phyloP scores from a whole-genome alignment of 345 rosid genomes.

The Linum usitatissimum region DNA sequence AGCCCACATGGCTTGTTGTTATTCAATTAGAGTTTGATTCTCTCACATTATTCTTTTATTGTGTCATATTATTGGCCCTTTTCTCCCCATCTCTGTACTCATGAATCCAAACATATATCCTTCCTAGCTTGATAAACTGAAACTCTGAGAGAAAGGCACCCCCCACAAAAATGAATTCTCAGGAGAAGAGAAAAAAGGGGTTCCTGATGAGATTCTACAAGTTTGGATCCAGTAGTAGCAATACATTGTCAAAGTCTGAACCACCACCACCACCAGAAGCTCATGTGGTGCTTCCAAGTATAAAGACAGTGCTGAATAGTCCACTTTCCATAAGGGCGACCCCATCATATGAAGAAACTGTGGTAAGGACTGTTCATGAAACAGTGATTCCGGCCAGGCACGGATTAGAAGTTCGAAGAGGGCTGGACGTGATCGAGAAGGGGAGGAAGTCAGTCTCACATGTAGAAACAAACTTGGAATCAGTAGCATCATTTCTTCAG shows the following conservation, averaged over 20 bases:
- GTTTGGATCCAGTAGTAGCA: slow-evolving; percentile 12
- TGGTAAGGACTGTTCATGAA: slow-evolving; percentile 3
- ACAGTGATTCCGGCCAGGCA: background rate
- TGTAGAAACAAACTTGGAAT: slow-evolving; percentile 48
- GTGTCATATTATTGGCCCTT: too few species aligned
- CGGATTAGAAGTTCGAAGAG: slow-evolving; percentile 3
- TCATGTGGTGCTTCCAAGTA: slow-evolving; percentile 3
- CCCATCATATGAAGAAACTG: slow-evolving; percentile 6
- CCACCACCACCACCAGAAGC: slow-evolving; percentile 8
- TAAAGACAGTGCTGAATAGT: slow-evolving; percentile 11
- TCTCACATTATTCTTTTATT: background rate
- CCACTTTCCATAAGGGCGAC: slow-evolving; percentile 15
- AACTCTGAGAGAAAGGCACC: slow-evolving; percentile 1
- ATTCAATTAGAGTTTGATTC: background rate
- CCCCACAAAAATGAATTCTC: slow-evolving; percentile 22
- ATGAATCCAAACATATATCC: too few species aligned
- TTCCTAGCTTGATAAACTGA: background rate
- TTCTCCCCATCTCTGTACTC: too few species aligned
- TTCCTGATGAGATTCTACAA: slow-evolving; percentile 27
- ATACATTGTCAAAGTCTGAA: slow-evolving; percentile 10
- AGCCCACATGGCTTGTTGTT: background rate
- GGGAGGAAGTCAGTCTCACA: slow-evolving; percentile 77
- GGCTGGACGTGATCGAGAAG: slow-evolving; percentile 23
- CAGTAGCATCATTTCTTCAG: slow-evolving; percentile 60
- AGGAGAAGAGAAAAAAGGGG: slow-evolving; percentile 32